These are phyloP conservation scores for Xylariaceae sp. DNA, from an alignment of 2,329 filamentous ascomycete genomes.

Conservation along the genomic window DNA sequence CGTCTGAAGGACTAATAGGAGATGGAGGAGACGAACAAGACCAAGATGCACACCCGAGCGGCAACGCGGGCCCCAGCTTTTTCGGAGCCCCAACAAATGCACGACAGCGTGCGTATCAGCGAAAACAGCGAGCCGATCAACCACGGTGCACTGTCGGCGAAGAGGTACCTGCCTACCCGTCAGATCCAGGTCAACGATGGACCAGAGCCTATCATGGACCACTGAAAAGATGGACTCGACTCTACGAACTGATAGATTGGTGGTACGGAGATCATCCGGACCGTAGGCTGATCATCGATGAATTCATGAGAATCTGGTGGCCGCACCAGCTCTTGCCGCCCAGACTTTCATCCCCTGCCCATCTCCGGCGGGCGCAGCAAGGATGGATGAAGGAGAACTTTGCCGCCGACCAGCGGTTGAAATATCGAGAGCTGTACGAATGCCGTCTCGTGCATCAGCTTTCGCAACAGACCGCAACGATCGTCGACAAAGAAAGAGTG, in stretches of 20 bases:
- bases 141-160: not conserved
- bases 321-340: constrained; percentile 28
- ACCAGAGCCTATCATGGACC: constrained; percentile 31
- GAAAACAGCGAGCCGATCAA: not conserved
- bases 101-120: not conserved
- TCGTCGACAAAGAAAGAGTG: constrained; percentile 22
- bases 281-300: constrained; percentile 20
- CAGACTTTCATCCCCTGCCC: constrained; percentile 18
- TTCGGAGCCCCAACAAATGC: not conserved
- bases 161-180: constrained; percentile 29
- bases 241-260: constrained; percentile 25
- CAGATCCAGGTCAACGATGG: constrained; percentile 31
- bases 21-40: constrained; percentile 5
- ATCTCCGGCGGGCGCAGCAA: constrained; percentile 20
- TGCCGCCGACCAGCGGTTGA: constrained; percentile 17
- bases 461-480: constrained; percentile 16
- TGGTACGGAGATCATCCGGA: constrained; percentile 28
- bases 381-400: constrained; percentile 28
- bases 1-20: constrained; percentile 7
- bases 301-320: constrained; percentile 27
- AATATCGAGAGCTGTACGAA: constrained; percentile 24
- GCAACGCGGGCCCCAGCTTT: not conserved
- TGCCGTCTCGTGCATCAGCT: constrained; percentile 17
- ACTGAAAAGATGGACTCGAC: constrained; percentile 31
- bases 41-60: not conserved